Conservation (phyloP, 2,329 filamentous ascomycete genomes). For the Xylaria digitata region DNA sequence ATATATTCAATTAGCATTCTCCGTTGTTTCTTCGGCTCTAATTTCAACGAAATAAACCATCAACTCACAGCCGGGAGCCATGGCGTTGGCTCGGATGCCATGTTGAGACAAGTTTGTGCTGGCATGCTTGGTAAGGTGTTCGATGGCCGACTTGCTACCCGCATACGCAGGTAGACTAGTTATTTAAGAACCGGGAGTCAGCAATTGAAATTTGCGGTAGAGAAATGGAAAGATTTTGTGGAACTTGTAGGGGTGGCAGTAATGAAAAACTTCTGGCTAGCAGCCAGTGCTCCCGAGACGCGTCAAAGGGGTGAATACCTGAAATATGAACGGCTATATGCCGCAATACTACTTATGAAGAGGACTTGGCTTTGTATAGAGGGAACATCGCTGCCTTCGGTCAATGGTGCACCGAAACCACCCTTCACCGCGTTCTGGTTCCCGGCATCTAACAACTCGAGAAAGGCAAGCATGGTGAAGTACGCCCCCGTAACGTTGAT, state of each 20-base stretch:
- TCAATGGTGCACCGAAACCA: constrained; percentile 40
- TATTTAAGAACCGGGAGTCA: no score
- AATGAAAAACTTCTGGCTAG: no score
- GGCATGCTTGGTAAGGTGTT: constrained; percentile 48
- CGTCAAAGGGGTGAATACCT: neutral
- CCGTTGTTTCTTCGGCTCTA: neutral
- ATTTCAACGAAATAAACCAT: neutral
- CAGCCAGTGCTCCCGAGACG: neutral
- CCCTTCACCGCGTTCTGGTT: constrained; percentile 46
- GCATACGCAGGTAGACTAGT: constrained; percentile 39
- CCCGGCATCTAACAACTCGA: constrained; percentile 49
- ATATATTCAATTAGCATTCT: neutral
- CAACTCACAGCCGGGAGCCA: constrained; percentile 49
- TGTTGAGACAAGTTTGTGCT: constrained; percentile 43
- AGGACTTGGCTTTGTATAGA: constrained; percentile 49
- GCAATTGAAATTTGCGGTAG: no score
- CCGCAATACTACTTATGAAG: constrained; percentile 46
- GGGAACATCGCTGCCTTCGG: constrained; percentile 37
- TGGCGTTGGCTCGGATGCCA: constrained; percentile 47
- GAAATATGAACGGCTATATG: constrained; percentile 30
- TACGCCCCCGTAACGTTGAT: constrained; percentile 50
- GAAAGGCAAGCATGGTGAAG: constrained; percentile 49
- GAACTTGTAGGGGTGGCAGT: no score
- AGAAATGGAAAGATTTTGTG: neutral
- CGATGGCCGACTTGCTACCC: constrained; percentile 45